Evolutionary conservation across 2,329 filamentous ascomycete species (phyloP), one percentile per base, ranked within the genome.

Genomic region (Xylariomycetidae sp.): DNA sequence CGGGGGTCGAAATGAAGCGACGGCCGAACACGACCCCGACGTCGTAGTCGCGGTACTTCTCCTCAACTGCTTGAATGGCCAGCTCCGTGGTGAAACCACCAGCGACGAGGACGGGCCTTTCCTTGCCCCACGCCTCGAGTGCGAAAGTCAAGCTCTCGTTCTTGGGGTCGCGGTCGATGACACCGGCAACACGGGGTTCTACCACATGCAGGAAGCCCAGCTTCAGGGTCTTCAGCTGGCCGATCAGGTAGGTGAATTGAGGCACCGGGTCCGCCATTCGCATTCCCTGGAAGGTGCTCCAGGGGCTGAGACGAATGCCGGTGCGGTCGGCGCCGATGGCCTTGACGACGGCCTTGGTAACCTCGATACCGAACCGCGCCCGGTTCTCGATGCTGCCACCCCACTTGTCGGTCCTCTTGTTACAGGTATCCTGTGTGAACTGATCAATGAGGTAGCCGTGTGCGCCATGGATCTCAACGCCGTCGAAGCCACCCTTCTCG

Each of bases 401-500:
- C 26, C 49, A 52, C 23, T 36, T 38, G 15, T 52, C 49, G 8
- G 28, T 22, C 3, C 49, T 42, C 29, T 43, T 7, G 30, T 52
- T 52, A 16, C 46, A 45, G 3, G 27, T 27, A 15, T 51, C 49
- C 25, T 51, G 48, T 5, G 72, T 58, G 53, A 80, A 81, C 32
- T 77, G 73, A 37, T 76, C 72, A 16, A 76, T 52, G 2, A 81
- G 57, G 43, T 77, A 79, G 2, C 72, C 71, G 38, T 74, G 72
- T 2, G 68, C 68, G 2, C 49, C 62, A 41, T 67, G 61, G 16
- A 58, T 50, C 38, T 85, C 82, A 20, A 53, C 44, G 4, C 49
- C 46, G 49, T 87, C 82, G 25, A 82, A 80, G 0, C 84, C 85
- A 1, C 74, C 77, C n/a, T n/a, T n/a, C 17, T 67, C 63, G 3